Evolutionary conservation across 495 filamentous ascomycete species (phyloP).

Genomic region (Tuber microsphaerosporum): DNA sequence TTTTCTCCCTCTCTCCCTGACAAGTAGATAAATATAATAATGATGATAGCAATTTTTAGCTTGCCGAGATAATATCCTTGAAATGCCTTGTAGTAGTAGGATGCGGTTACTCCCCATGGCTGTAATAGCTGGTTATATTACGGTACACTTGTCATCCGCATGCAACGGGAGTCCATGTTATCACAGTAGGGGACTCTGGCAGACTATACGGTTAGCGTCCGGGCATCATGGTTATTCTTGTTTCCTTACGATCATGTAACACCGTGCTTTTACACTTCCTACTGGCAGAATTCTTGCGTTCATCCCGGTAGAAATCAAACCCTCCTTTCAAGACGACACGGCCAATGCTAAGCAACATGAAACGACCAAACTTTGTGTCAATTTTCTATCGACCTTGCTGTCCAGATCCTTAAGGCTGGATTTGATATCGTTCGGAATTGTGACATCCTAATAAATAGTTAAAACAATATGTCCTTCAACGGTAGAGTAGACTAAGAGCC

Average conservation of each 20-base stretch:
- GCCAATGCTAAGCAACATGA: too few species aligned
- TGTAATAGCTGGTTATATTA: neutral
- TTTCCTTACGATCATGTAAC: neutral
- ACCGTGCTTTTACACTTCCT: neutral
- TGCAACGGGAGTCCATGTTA: neutral
- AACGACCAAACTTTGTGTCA: too few species aligned
- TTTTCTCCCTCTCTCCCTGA: neutral
- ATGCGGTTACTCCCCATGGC: neutral
- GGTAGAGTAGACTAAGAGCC: too few species aligned
- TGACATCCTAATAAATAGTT: too few species aligned
- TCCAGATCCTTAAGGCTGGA: too few species aligned
- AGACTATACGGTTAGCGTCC: neutral
- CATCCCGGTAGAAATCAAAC: too few species aligned
- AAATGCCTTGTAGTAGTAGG: neutral
- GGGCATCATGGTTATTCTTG: neutral
- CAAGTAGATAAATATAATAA: slow-evolving; percentile 1
- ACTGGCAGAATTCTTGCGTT: neutral
- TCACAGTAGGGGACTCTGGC: neutral
- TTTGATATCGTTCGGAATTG: too few species aligned
- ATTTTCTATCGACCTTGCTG: too few species aligned
- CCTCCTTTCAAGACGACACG: too few species aligned
- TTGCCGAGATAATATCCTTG: neutral
- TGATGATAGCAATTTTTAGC: neutral
- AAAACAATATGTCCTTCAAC: too few species aligned
- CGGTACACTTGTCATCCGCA: neutral